phyloP scores from a whole-genome alignment of 768 basidiomycete genomes.

The Boletus vinaceobasis region DNA sequence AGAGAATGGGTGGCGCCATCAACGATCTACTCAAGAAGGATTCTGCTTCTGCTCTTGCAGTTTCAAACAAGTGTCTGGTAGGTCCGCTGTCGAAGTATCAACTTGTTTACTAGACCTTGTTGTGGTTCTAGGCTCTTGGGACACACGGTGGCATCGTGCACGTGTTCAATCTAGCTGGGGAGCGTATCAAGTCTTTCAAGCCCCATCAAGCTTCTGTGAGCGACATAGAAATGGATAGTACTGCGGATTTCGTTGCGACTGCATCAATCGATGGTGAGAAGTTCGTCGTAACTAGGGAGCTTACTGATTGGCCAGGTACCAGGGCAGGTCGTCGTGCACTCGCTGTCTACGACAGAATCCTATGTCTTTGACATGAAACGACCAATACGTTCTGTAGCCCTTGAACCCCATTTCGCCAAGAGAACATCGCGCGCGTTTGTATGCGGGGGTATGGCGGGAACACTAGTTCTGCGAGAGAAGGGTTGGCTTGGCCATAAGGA shows the following conservation, averaged over 20 bases:
- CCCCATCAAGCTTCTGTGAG: conserved; percentile 85
- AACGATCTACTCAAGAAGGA: conserved; percentile 85
- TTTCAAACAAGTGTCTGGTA: conserved; percentile 74
- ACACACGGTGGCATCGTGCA: conserved; percentile 94
- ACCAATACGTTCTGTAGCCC: conserved; percentile 83
- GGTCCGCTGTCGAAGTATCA: not conserved
- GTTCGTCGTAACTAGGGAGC: conserved; percentile 41
- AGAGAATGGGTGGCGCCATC: conserved; percentile 68
- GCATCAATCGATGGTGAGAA: conserved; percentile 87
- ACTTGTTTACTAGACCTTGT: not conserved
- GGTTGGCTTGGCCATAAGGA: conserved; percentile 97
- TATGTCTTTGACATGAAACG: conserved; percentile 90
- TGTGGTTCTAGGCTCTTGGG: conserved; percentile 66
- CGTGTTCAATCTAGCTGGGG: conserved; percentile 73
- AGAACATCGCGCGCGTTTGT: conserved; percentile 75
- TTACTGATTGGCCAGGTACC: conserved; percentile 34
- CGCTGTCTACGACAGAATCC: conserved; percentile 71
- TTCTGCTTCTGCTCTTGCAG: conserved; percentile 77
- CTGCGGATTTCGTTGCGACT: conserved; percentile 86
- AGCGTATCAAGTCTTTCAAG: conserved; percentile 84
- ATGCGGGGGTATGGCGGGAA: conserved; percentile 89
- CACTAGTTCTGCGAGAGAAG: conserved; percentile 85
- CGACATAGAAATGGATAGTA: conserved; percentile 80
- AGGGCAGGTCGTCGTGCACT: conserved; percentile 92
- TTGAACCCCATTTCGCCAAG: conserved; percentile 89